Conservation (phyloP, 768 basidiomycete species). For the Amanita fuliginea region DNA sequence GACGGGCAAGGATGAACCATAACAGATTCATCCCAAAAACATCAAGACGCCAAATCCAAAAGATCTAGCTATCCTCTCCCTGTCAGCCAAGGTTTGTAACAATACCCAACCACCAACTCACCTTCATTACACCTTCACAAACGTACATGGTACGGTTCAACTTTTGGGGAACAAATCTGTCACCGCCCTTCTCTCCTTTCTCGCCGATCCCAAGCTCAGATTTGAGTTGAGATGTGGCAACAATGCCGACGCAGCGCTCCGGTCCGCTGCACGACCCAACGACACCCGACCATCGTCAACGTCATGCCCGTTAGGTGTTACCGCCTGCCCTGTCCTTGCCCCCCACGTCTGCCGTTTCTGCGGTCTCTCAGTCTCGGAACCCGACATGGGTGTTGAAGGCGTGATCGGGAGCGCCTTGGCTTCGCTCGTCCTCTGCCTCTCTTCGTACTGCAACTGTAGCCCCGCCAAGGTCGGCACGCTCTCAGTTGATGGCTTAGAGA, state of each 20-base stretch:
- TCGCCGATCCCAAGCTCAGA: conserved; percentile 7
- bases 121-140: background rate
- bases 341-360: conserved; percentile 27
- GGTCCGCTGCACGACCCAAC: conserved; percentile 24
- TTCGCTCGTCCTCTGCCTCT: conserved; percentile 13
- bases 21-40: background rate
- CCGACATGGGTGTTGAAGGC: conserved; percentile 17
- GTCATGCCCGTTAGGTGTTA: conserved; percentile 28
- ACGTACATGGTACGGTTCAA: conserved; percentile 5
- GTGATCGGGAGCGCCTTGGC: conserved; percentile 12
- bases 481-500: conserved; percentile 50
- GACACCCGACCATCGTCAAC: conserved; percentile 16
- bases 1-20: background rate
- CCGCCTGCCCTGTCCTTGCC: conserved; percentile 26
- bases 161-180: conserved; percentile 32
- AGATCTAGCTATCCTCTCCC: background rate
- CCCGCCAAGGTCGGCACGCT: conserved; percentile 42
- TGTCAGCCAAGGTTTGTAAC: background rate
- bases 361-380: conserved; percentile 40
- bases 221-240: conserved; percentile 8
- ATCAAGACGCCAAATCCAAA: no score
- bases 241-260: conserved; percentile 25
- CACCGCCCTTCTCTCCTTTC: conserved; percentile 30
- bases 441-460: conserved; percentile 42
- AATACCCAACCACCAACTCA: background rate